A percentile compares a stretch with the other conserved stretches of the same genome.
phyloP scores from a whole-genome alignment of 352 stramenopile species.

The Phytophthora ramorum region DNA sequence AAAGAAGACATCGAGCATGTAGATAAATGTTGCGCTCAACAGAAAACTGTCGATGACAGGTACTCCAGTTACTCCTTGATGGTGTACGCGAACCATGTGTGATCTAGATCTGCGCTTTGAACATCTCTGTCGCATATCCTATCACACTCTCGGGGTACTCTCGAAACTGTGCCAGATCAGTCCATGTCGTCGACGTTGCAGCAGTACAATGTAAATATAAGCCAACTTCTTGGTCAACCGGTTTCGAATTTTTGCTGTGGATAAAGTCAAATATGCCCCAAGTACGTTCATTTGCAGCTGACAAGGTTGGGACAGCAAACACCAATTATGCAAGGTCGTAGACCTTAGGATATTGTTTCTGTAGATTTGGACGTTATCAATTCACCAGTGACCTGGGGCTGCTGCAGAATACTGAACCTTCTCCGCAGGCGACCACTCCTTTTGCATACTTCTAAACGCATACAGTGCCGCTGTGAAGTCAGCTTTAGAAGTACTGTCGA shows the following conservation, averaged over 20 bases:
- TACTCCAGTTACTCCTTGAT: too few species aligned
- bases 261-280: conserved; percentile 17
- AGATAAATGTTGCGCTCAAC: too few species aligned
- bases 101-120: too few species aligned
- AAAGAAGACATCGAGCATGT: too few species aligned
- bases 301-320: conserved; percentile 3
- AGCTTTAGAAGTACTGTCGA: not conserved
- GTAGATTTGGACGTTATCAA: conserved; percentile 1
- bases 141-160: conserved; percentile 7
- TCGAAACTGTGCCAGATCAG: not conserved
- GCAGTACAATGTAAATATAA: conserved; percentile 13
- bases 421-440: not conserved
- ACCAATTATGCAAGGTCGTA: conserved; percentile 6
- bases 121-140: not conserved
- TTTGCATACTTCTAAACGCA: conserved; percentile 8
- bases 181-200: not conserved
- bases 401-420: conserved; percentile 9
- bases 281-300: conserved; percentile 7
- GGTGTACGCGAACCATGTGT: too few species aligned
- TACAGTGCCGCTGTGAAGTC: conserved; percentile 1
- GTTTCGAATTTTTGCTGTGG: conserved; percentile 16
- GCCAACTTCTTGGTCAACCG: conserved; percentile 6
- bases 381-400: conserved; percentile 5
- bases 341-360: not conserved
- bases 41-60: too few species aligned